Conservation (phyloP, 768 basidiomycete species). For the Lyophyllum shimeji region DNA sequence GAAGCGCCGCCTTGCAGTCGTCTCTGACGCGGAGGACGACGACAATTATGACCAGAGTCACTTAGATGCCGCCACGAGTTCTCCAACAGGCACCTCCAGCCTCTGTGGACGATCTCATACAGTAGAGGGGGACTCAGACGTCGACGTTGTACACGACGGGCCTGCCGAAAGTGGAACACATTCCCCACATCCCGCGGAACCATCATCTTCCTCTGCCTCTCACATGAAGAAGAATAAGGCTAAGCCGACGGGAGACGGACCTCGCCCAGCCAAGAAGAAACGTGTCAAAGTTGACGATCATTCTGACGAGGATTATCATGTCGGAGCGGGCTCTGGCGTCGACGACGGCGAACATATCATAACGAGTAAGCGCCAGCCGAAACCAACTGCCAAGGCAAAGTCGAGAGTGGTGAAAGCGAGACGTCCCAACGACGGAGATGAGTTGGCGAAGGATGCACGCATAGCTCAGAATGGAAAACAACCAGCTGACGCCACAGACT, state of each 20-base stretch:
- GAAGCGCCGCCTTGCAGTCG: conserved; percentile 27
- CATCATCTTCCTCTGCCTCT: conserved; percentile 1
- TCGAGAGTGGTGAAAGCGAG: conserved; percentile 13
- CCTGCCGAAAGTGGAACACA: background rate
- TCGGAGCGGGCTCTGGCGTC: conserved; percentile 8
- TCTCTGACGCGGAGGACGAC: conserved; percentile 28
- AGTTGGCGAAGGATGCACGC: conserved; percentile 21
- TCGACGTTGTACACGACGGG: conserved; percentile 5
- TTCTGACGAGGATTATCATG: conserved; percentile 21
- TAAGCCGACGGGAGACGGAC: conserved; percentile 3
- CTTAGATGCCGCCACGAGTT: conserved; percentile 3
- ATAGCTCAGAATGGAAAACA: conserved; percentile 40
- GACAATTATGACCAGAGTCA: conserved; percentile 7
- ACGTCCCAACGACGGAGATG: background rate
- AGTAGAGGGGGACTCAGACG: conserved; percentile 11
- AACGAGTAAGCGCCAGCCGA: conserved; percentile 9
- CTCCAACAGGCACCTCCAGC: conserved; percentile 1
- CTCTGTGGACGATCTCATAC: conserved; percentile 8
- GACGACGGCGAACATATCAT: conserved; percentile 9
- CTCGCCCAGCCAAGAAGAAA: conserved; percentile 17
- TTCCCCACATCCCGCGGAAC: conserved; percentile 1
- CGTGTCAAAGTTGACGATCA: conserved; percentile 23
- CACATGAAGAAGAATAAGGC: conserved; percentile 9
- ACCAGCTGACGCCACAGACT: conserved; percentile 32
- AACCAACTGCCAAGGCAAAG: conserved; percentile 29